Evolutionary conservation across 768 basidiomycete species (phyloP), one percentile per base, ranked within the genome.

Genomic region (Auriscalpium vulgare): DNA sequence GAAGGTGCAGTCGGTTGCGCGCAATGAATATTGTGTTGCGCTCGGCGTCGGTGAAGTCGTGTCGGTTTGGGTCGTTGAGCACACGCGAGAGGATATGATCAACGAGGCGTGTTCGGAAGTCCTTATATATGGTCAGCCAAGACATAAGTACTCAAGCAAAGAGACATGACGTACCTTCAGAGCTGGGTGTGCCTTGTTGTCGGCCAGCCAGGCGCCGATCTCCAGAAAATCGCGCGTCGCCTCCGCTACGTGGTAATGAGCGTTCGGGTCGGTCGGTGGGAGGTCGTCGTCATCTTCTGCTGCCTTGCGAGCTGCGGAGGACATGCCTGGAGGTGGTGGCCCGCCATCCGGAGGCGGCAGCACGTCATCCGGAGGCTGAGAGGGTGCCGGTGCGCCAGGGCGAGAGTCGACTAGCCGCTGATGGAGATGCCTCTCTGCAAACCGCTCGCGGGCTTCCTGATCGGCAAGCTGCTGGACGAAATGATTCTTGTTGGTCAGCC

Each of bases 1-100:
- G 56, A 1, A 48, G 47, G 58, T 69, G 68, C 1, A 71, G 50
- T 3, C 34, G 9, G 51, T 65, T 53, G 19, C 62, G 21, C 0
- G 57, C 38, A 8, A 70, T 51, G 10, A 44, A 10, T 2, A 70
- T 51, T 5, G 21, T 14, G n/a, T 60, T 54, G 21, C 29, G 35
- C 36, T 66, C 57, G 0, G 47, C 36, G 8, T 56, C 46, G 1
- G 40, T 43, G 40, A 43, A 43, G 13, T 43, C 40, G 2, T 11
- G 13, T 11, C n/a, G 13, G 40, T 13, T 13, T 11, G 40, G 40
- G 40, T 2, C 40, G 7, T 43, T 7, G n/a, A 11, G 40, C 13
- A 43, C 40, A 43, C 40, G 40, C n/a, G 11, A 11, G 11, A 43
- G 40, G 7, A 43, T 43, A 7, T 43, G 40, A 17, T 43, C 40